phyloP scores from a whole-genome alignment of 2,329 filamentous ascomycete genomes.

The Ceratocystis diversiconidia region DNA sequence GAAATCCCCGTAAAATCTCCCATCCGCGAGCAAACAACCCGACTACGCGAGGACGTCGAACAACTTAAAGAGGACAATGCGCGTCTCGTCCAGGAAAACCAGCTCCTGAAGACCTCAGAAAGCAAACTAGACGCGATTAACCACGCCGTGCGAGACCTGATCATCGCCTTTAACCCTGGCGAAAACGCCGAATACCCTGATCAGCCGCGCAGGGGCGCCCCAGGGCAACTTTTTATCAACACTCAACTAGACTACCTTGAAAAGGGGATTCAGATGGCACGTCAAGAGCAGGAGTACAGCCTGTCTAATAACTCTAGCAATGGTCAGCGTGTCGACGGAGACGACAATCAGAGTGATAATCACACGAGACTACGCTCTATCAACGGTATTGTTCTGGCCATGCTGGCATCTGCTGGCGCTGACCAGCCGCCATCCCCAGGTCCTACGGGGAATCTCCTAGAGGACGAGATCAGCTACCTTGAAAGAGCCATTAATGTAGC shows the following conservation, averaged over 20 bases:
- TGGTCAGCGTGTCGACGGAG: not conserved
- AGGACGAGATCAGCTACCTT: constrained; percentile 55
- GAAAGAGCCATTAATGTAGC: constrained; percentile 33
- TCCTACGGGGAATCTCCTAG: constrained; percentile 40
- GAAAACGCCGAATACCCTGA: constrained; percentile 33
- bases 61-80: constrained; percentile 34
- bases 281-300: constrained; percentile 39
- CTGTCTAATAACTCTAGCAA: constrained; percentile 2
- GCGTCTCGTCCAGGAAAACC: constrained; percentile 29
- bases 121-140: constrained; percentile 55
- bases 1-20: constrained; percentile 46
- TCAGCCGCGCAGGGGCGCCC: constrained; percentile 20
- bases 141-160: constrained; percentile 48
- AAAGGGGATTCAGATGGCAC: constrained; percentile 46
- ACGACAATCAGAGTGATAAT: constrained; percentile 26
- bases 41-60: constrained; percentile 36
- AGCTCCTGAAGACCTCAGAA: constrained; percentile 47
- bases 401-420: constrained; percentile 37
- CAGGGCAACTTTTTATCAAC: constrained; percentile 34
- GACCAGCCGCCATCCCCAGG: constrained; percentile 44
- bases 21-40: constrained; percentile 38
- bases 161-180: constrained; percentile 48
- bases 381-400: constrained; percentile 48
- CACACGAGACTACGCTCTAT: constrained; percentile 45
- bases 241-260: constrained; percentile 59